Conservation (phyloP, 2,329 filamentous ascomycete species). For the Aureobasidium sp. region DNA sequence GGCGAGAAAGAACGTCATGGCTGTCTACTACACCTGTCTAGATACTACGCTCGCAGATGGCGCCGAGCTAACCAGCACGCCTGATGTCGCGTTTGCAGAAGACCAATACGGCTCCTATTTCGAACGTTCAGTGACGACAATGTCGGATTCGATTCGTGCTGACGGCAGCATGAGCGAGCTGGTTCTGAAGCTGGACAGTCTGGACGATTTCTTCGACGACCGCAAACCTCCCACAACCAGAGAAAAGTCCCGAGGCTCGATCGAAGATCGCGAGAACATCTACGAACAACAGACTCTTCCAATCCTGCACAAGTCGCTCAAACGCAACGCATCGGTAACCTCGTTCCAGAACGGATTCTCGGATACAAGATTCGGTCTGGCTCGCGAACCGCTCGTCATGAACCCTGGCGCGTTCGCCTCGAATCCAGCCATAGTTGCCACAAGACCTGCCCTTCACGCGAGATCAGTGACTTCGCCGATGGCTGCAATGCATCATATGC, state of each 20-base stretch:
- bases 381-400: constrained; percentile 45
- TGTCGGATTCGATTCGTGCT: constrained; percentile 62
- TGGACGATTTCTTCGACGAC: constrained; percentile 49
- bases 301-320: constrained; percentile 74
- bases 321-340: constrained; percentile 59
- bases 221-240: constrained; percentile 26
- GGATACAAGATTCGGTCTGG: constrained; percentile 51
- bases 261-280: constrained; percentile 64
- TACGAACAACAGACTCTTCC: constrained; percentile 92
- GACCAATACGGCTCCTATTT: constrained; percentile 75
- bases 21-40: constrained; percentile 90
- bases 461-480: constrained; percentile 74
- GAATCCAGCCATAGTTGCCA: constrained; percentile 29
- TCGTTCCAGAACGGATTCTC: constrained; percentile 85
- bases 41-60: constrained; percentile 28
- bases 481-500: constrained; percentile 31
- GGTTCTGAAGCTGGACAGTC: constrained; percentile 51
- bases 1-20: constrained; percentile 87
- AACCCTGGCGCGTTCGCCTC: constrained; percentile 50
- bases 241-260: constrained; percentile 16
- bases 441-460: constrained; percentile 62
- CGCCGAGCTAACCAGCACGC: constrained; percentile 58
- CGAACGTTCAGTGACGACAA: constrained; percentile 75
- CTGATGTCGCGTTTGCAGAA: constrained; percentile 86
- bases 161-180: constrained; percentile 75